Base-by-base conservation (phyloP, 2,329 filamentous ascomycete species). In the Spiromastix sp. region DNA sequence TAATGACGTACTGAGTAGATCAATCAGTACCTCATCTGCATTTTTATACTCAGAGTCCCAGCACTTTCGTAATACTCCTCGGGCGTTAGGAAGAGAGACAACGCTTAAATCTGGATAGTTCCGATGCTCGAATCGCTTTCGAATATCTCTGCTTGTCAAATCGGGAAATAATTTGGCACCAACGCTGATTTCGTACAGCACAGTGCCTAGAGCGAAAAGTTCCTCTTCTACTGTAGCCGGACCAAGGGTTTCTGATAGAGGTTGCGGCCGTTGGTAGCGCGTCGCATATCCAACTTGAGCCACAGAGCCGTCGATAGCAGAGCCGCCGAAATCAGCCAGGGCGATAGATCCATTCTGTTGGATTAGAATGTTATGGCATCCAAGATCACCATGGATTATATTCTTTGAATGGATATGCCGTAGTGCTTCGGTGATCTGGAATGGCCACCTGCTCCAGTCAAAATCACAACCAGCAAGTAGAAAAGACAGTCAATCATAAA, bases 141-240 rank as follows among this genome's bases (percentile, higher is more conserved):
- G n/a, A n/a, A n/a, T n/a, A n/a, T n/a, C n/a, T n/a, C n/a, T n/a
- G n/a, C n/a, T n/a, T n/a, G n/a, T n/a, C n/a, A n/a, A n/a, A n/a
- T n/a, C n/a, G n/a, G n/a, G n/a, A n/a, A n/a, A n/a, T n/a, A n/a
- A n/a, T n/a, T n/a, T n/a, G n/a, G n/a, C n/a, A n/a, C n/a, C n/a
- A n/a, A n/a, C n/a, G n/a, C n/a, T n/a, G 19, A 39, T 36, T 20
- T 39, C 33, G 13, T 36, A 39, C 15, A 39, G 13, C n/a, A 39
- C 20, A 1, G 37, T 30, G 3, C 37, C 33, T 8, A 39, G 15
- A 7, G 37, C 32, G 13, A 39, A 39, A 8, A 39, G 25, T 12
- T 39, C 37, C 9, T 36, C 26, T 16, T 36, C 32, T 9, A 20
- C 29, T 5, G 34, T 40, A 9, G 17, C 24, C n/a, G n/a, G n/a